These are phyloP conservation scores for Aspergillus cavernicola DNA, from an alignment of 495 filamentous ascomycete genomes.

Conservation along the genomic window DNA sequence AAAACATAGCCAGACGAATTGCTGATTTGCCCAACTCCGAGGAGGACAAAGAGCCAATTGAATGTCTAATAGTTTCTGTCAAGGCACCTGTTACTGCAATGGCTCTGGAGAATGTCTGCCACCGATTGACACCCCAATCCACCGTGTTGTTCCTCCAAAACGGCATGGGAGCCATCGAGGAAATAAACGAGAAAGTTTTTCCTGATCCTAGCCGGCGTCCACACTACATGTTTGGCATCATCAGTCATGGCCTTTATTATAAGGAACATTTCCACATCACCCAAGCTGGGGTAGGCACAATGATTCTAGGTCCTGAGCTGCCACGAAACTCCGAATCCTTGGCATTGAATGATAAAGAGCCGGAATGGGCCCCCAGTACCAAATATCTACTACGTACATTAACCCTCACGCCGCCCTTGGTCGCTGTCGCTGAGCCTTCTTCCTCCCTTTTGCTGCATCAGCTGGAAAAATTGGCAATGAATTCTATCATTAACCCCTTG, in stretches of 20 bases:
- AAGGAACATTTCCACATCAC: constrained; percentile 54
- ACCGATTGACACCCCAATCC: constrained; percentile 66
- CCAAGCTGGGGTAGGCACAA: constrained; percentile 61
- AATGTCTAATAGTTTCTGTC: constrained; percentile 72
- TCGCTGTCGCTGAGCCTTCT: constrained; percentile 43
- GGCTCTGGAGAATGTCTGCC: constrained; percentile 53
- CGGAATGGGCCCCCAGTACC: constrained; percentile 38
- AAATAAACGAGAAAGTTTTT: constrained; percentile 65
- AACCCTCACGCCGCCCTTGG: constrained; percentile 46
- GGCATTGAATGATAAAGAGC: constrained; percentile 15
- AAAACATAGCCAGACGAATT: background rate
- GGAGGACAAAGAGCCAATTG: constrained; percentile 50
- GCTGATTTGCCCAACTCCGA: constrained; percentile 13
- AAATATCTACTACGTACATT: constrained; percentile 50
- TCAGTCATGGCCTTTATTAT: constrained; percentile 60
- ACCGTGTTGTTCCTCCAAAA: constrained; percentile 81
- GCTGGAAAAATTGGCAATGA: constrained; percentile 77
- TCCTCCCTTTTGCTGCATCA: constrained; percentile 51
- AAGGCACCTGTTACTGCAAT: constrained; percentile 54
- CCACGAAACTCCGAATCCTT: constrained; percentile 18
- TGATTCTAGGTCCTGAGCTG: constrained; percentile 55
- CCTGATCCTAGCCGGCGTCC: constrained; percentile 60
- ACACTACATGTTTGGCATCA: constrained; percentile 69
- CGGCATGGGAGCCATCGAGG: constrained; percentile 77
- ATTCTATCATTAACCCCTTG: constrained; percentile 76